Evolutionary conservation across 371 early-diverging fungal species (phyloP), one percentile per base, ranked within the genome.

Genomic region (Lichtheimia hyalospora): DNA sequence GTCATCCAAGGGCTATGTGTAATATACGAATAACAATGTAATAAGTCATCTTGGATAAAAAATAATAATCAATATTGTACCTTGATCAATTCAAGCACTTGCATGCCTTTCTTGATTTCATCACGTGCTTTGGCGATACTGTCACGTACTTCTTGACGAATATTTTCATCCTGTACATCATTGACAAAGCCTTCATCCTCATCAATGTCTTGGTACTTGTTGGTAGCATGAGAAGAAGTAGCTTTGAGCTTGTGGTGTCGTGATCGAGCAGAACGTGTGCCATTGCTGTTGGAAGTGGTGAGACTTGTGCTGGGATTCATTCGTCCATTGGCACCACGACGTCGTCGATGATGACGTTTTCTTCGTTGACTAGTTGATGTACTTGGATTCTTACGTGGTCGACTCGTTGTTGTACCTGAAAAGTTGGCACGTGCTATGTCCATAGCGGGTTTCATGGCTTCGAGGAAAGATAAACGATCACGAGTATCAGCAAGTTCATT

Each of bases 61-160:
- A 34, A 10, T 3, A 28, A 10, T 10, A 34, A 34, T 34, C 10
- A 34, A 34, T 34, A 40, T 14, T n/a, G 23, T 60, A 63, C 66
- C 60, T 73, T 69, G 16, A 77, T 66, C 3, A 79, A 69, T 42
- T 81, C 82, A n/a, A 85, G 68, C 7, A 84, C 72, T 52, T 75
- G 73, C 74, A 78, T 75, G 13, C 78, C 84, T 27, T 81, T 80
- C 49, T 76, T 80, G 13, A 86, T 85, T 56, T 86, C 85, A 23
- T 79, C 85, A 48, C 82, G 78, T 28, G 85, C 85, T 64, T 84
- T 84, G 57, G 86, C 88, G 21, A 85, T 64, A 15, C 80, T 82
- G 49, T 82, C 81, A 27, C 75, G 82, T 56, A 82, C 80, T 52
- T 72, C 73, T 24, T 61, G 55, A 34, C 66, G 64, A 12, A 71